Evolutionary conservation across 2,329 filamentous ascomycete genomes (phyloP), one percentile per base, ranked within the genome.

Genomic region (Ascochyta fabae): DNA sequence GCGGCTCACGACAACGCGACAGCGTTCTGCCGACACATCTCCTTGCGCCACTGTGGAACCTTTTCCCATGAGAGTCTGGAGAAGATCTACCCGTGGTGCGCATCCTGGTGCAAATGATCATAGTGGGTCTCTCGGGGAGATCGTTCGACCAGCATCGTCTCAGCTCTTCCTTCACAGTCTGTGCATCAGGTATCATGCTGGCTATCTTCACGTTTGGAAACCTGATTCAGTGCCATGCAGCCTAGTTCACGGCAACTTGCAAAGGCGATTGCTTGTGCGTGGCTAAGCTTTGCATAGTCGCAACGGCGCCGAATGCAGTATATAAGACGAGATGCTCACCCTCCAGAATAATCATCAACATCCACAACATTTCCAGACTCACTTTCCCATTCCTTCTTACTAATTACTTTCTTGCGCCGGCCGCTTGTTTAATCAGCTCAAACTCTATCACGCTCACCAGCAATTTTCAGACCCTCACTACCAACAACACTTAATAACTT

Each of bases 341-440:
- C 55, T 59, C 53, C 41, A 55, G 47, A 41, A 45, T n/a, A 53
- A 56, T 53, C 54, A 67, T 68, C 67, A 69, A 55, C 65, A 69
- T 64, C 65, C 61, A 61, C 65, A 65, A 64, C 67, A 68, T 59
- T 68, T 65, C 60, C 61, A 70, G 62, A 61, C 61, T 70, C 62
- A 56, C 56, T 64, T 62, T 66, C 59, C 65, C 62, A 53, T 65
- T 62, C 42, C 61, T 62, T 59, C 62, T 33, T 58, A 60, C 49
- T 69, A 69, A 65, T 69, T 62, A 60, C 62, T 65, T 65, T 61
- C 68, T 71, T 73, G 71, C 71, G 71, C 71, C 65, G 71, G 71
- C 45, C 71, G 71, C 71, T 71, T 72, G 62, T 60, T 68, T 67
- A 63, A 68, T 64, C 64, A 48, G 42, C 34, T 63, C 44, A n/a